Percentiles rank a stretch among this genome's conserved stretches.
Evolutionary conservation across 1,284 basidiomycete species (phyloP).

Genomic region (Cryptococcus sp.): DNA sequence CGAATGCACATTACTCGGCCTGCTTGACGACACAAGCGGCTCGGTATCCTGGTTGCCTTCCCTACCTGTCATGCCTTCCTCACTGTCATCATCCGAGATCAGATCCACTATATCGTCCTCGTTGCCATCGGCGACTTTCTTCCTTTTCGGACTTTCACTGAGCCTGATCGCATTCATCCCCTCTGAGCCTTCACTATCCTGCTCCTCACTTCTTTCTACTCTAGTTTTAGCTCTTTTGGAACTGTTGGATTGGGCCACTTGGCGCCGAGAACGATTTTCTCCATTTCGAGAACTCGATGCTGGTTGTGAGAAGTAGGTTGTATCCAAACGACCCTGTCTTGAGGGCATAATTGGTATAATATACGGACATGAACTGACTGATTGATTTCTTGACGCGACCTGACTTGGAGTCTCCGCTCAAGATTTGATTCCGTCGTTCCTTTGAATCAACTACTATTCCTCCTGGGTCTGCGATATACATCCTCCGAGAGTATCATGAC

Average conservation of each 20-base stretch:
- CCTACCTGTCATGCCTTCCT: conserved; percentile 6
- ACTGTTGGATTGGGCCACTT: no score
- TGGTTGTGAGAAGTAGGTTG: not conserved
- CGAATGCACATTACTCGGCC: no score
- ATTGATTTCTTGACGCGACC: not conserved
- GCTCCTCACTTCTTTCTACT: not conserved
- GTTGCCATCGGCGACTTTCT: conserved; percentile 1
- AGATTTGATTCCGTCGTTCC: not conserved
- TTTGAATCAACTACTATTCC: not conserved
- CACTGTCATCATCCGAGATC: conserved; percentile 9
- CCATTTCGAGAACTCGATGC: no score
- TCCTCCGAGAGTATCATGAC: conserved; percentile 7
- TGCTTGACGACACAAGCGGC: not conserved
- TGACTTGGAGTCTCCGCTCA: not conserved
- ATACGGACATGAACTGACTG: not conserved
- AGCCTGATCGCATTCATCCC: conserved; percentile 10
- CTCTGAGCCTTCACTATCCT: conserved; percentile 14
- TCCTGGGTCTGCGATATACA: not conserved
- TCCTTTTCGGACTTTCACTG: conserved; percentile 4
- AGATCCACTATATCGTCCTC: not conserved
- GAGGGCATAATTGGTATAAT: not conserved
- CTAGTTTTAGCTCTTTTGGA: no score
- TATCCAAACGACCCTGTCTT: not conserved
- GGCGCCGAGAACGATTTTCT: no score
- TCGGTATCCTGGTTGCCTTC: conserved; percentile 1